Base-by-base conservation (phyloP, 179 eudicot species). In the Corrigiola litoralis region DNA sequence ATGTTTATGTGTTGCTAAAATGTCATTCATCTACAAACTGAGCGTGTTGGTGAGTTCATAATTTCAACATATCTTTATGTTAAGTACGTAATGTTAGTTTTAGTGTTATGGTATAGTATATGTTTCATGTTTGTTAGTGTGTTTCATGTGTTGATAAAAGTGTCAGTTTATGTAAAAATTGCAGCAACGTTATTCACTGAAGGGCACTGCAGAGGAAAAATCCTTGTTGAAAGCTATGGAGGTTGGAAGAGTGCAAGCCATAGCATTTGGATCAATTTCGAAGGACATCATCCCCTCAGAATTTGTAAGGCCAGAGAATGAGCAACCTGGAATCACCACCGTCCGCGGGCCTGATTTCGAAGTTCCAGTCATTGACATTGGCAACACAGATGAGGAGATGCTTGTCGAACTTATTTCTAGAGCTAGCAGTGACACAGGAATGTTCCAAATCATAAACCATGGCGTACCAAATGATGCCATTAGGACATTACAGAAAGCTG, bases 371-470 rank as follows among this genome's bases (percentile, higher is more conserved):
- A 81, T 89, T 46, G 84, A 89, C 60, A 47, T 86, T 1, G 42
- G 70, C 0, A 61, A 21, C 21, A 28, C 34, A 6, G 74, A 80
- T 8, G 75, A 73, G 16, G 68, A 69, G 45, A 56, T 33, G 45
- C 16, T 82, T 0, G 84, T 84, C n/a, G 25, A 58, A 24, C 0
- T 52, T 23, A 74, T 86, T 5, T 20, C 61, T 0, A 81, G 68
- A 7, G 92, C 96, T 0, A 76, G 79, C 59, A 20, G 40, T 29
- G 82, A 86, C 17, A 86, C 88, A 92, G 96, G 95, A 0, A 44
- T 88, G 4, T 88, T 88, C 37, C 96, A 87, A 42, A 72, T 87
- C 6, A 84, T 77, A 52, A 87, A 87, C 72, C 94, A 87, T 63
- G 89, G 81, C 20, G 82, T 87, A 9, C 81, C 84, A 8, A 50